A percentile compares a stretch with the other conserved stretches of the same genome.
phyloP scores from a whole-genome alignment of 352 stramenopile genomes.

The Phytophthora tubulina region DNA sequence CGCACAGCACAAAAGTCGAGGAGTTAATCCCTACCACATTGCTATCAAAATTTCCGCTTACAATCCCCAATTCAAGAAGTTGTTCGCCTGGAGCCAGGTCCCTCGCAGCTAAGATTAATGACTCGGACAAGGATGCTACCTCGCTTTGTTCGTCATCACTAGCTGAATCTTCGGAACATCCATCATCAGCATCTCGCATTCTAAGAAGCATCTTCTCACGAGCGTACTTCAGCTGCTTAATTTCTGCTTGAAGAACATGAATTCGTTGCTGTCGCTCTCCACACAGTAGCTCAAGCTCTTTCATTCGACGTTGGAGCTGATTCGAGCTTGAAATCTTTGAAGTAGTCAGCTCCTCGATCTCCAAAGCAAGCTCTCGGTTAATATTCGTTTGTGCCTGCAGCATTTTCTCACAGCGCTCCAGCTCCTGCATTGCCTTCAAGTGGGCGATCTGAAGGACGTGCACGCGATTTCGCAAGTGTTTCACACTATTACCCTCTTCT shows the following conservation, averaged over 20 bases:
- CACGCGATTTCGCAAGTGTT: constrained; percentile 78
- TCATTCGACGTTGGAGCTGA: constrained; percentile 82
- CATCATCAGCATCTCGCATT: constrained; percentile 32
- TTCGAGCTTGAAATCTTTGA: constrained; percentile 76
- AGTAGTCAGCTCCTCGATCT: constrained; percentile 90
- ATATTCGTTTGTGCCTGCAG: constrained; percentile 95
- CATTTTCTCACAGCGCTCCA: constrained; percentile 95
- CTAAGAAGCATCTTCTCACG: constrained; percentile 58
- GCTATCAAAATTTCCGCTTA: constrained; percentile 78
- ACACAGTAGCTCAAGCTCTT: constrained; percentile 87
- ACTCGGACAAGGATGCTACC: constrained; percentile 71
- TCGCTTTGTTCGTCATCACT: constrained; percentile 60
- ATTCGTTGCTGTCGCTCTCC: constrained; percentile 88
- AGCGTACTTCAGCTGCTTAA: constrained; percentile 88
- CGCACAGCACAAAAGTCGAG: constrained; percentile 93
- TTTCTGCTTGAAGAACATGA: constrained; percentile 86
- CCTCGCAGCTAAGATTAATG: constrained; percentile 65
- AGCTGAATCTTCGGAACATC: constrained; percentile 34
- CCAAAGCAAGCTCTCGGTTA: constrained; percentile 92
- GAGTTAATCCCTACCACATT: constrained; percentile 69
- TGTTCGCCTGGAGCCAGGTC: constrained; percentile 89
- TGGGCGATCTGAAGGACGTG: constrained; percentile 92
- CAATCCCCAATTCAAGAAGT: constrained; percentile 91
- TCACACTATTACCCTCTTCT: constrained; percentile 50
- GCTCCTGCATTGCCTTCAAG: constrained; percentile 90